Percentiles rank a stretch among this genome's conserved stretches.
Conservation (phyloP, 192 early-diverging fungal species). For the Linnemannia elongata region DNA sequence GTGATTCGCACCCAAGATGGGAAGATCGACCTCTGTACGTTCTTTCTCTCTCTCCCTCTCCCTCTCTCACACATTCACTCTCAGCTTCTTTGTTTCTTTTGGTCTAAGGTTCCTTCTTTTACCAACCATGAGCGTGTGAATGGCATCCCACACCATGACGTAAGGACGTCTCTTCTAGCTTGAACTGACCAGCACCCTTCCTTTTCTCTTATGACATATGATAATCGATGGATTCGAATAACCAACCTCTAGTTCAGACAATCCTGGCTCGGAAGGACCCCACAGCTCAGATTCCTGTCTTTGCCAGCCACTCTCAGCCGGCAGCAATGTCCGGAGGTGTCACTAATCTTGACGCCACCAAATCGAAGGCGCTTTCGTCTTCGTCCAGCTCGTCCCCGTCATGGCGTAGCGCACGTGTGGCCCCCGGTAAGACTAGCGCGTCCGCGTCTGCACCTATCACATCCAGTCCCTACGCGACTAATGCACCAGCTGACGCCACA, state of each 20-base stretch:
- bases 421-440: background rate
- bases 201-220: background rate
- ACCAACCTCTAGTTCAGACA: constrained; percentile 8
- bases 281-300: constrained; percentile 21
- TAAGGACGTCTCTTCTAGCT: background rate
- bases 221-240: background rate
- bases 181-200: background rate
- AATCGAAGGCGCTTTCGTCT: background rate
- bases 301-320: background rate
- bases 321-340: background rate
- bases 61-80: too few relatives aligned
- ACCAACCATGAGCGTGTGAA: background rate
- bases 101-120: background rate
- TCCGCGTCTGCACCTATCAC: background rate
- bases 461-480: background rate
- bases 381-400: background rate
- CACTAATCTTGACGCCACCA: background rate
- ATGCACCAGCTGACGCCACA: too few relatives aligned
- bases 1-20: constrained; percentile 29
- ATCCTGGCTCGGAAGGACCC: constrained; percentile 36
- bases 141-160: background rate
- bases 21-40: constrained; percentile 35
- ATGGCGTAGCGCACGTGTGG: background rate
- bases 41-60: too few relatives aligned
- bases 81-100: too few relatives aligned